A percentile compares a stretch with the other conserved stretches of the same genome.
Evolutionary conservation across 176 grass and related monocot genomes (phyloP).

Genomic region (Oryza coarctata): DNA sequence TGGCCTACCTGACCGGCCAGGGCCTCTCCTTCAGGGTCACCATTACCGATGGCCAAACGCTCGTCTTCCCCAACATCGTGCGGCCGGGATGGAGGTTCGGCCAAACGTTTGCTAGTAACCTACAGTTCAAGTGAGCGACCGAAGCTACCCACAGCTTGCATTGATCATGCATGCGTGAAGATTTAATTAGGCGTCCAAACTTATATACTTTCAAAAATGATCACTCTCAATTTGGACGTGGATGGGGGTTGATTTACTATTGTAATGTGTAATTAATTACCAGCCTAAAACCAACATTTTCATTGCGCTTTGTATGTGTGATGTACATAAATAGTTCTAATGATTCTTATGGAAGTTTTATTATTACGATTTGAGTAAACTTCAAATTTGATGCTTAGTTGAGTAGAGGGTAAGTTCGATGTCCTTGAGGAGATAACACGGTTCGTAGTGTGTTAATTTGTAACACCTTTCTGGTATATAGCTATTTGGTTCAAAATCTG

Average conservation of each 20-base stretch:
- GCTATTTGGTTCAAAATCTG: no score
- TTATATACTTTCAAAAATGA: neutral
- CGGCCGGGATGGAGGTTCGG: slow-evolving; percentile 48
- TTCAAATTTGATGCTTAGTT: neutral
- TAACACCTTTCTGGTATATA: no score
- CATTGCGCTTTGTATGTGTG: neutral
- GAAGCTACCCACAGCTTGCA: neutral
- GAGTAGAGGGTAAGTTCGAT: neutral
- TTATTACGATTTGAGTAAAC: neutral
- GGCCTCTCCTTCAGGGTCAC: slow-evolving; percentile 49
- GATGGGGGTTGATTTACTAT: neutral
- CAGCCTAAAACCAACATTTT: neutral
- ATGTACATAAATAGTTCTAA: slow-evolving; percentile 16
- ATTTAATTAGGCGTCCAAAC: neutral
- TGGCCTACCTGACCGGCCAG: slow-evolving; percentile 45
- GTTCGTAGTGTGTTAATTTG: no score
- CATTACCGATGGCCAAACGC: slow-evolving; percentile 42
- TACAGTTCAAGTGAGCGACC: slow-evolving; percentile 37
- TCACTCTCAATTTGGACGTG: neutral
- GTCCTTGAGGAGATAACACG: no score
- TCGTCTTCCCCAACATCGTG: slow-evolving; percentile 38
- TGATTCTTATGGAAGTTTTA: neutral
- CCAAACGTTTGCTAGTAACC: slow-evolving; percentile 42
- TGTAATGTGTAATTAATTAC: neutral
- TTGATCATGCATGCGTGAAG: no score